Evolutionary conservation across 208 protist genomes (phyloP).

Genomic region (Sergeia podlipaevii): DNA sequence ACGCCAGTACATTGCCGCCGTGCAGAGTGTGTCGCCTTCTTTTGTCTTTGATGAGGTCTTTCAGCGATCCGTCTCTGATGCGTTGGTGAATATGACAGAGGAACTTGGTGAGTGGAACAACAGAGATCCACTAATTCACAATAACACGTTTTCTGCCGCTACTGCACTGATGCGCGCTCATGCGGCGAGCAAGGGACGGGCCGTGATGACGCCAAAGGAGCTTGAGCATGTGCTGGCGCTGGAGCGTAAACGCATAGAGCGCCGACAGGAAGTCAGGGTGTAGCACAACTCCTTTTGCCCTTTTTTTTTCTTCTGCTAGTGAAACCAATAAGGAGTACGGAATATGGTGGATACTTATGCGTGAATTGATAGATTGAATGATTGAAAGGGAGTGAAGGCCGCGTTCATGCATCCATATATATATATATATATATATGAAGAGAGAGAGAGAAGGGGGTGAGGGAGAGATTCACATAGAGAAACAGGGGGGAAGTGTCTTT

Average conservation of each 20-base stretch:
- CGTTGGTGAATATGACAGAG: constrained; percentile 28
- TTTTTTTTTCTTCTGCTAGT: constrained; percentile 4
- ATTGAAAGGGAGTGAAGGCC: neutral
- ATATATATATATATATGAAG: no score
- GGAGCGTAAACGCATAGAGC: constrained; percentile 38
- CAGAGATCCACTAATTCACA: constrained; percentile 75
- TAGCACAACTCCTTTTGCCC: neutral
- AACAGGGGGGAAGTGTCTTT: no score
- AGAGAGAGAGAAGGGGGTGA: no score
- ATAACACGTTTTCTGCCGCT: constrained; percentile 74
- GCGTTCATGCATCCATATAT: no score
- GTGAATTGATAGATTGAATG: neutral
- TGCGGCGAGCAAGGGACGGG: constrained; percentile 49
- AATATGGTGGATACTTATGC: neutral
- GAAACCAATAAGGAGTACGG: no score
- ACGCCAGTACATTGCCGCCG: constrained; percentile 31
- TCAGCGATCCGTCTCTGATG: constrained; percentile 20
- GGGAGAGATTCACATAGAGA: no score
- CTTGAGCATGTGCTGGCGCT: constrained; percentile 39
- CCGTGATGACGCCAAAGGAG: constrained; percentile 33
- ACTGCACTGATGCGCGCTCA: constrained; percentile 64
- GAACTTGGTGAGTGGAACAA: constrained; percentile 64
- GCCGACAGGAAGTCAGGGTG: neutral
- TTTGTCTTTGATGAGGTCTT: constrained; percentile 13
- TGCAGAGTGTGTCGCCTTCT: constrained; percentile 23